Conservation (phyloP, 768 basidiomycete genomes). For the Mycena olivaceomarginata region DNA sequence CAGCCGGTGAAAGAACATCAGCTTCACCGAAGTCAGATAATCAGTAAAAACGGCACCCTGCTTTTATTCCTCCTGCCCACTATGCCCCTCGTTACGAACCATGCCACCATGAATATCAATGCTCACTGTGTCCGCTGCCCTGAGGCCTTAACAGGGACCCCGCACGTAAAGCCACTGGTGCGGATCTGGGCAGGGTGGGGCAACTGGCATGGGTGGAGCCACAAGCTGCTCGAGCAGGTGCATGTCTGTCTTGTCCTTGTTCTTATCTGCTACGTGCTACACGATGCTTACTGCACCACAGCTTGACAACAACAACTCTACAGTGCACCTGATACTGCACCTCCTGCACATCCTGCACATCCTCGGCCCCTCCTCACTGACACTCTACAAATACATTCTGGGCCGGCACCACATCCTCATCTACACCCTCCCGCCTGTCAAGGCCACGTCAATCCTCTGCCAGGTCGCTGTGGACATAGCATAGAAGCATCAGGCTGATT, state of each 20-base stretch:
- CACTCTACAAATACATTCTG: conserved; percentile 87
- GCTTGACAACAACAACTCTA: conserved; percentile 50
- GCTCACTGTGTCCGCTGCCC: conserved; percentile 52
- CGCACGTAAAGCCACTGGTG: conserved; percentile 70
- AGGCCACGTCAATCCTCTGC: conserved; percentile 86
- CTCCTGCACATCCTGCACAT: conserved; percentile 86
- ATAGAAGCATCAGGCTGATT: conserved; percentile 64
- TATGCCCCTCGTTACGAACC: no score
- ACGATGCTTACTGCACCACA: conserved; percentile 30
- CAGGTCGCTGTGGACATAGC: conserved; percentile 77
- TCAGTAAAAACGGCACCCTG: no score
- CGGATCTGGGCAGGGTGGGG: conserved; percentile 73
- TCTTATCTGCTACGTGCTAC: background rate
- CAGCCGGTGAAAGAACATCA: no score
- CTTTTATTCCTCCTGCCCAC: no score
- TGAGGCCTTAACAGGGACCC: conserved; percentile 78
- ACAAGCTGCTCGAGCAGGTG: conserved; percentile 75
- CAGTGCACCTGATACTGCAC: conserved; percentile 74
- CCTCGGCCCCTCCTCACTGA: conserved; percentile 86
- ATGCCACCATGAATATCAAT: no score
- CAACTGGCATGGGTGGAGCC: conserved; percentile 81
- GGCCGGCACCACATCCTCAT: conserved; percentile 86
- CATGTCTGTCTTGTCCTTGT: conserved; percentile 17
- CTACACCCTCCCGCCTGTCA: conserved; percentile 87
- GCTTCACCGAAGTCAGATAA: no score